Conservation (phyloP, 768 basidiomycete genomes). For the Boletus tomentosulus region DNA sequence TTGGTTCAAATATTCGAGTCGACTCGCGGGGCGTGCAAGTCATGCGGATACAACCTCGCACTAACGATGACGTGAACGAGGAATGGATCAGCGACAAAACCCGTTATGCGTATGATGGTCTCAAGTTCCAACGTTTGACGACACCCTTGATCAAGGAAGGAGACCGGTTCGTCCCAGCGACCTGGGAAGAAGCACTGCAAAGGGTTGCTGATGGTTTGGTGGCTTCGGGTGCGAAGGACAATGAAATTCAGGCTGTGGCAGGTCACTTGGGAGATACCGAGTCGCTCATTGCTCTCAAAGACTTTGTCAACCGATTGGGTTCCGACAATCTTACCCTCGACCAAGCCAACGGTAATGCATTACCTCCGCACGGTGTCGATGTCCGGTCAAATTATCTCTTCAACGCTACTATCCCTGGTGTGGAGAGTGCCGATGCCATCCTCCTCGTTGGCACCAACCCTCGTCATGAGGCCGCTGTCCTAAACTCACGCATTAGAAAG, state of each 20-base stretch:
- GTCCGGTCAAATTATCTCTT: constrained; percentile 95
- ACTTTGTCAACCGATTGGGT: constrained; percentile 86
- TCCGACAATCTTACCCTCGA: constrained; percentile 92
- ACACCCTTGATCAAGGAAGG: constrained; percentile 86
- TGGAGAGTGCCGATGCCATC: constrained; percentile 89
- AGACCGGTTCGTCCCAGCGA: constrained; percentile 85
- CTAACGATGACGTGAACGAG: constrained; percentile 98
- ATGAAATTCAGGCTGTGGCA: constrained; percentile 94
- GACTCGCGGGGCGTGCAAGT: constrained; percentile 95
- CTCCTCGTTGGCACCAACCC: constrained; percentile 96
- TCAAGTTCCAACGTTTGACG: constrained; percentile 92
- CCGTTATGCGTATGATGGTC: constrained; percentile 92
- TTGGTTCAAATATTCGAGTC: constrained; percentile 94
- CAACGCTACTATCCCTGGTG: constrained; percentile 86
- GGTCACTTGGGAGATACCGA: constrained; percentile 94
- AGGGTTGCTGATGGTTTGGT: constrained; percentile 76
- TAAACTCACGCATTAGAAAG: constrained; percentile 96
- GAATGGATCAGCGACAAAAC: constrained; percentile 99
- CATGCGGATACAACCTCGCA: constrained; percentile 94
- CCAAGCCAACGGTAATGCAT: constrained; percentile 57
- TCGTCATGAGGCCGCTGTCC: constrained; percentile 92
- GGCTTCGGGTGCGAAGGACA: constrained; percentile 74
- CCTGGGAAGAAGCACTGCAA: constrained; percentile 87
- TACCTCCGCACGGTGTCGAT: constrained; percentile 80
- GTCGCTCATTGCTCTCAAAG: constrained; percentile 88